phyloP scores from a whole-genome alignment of 495 filamentous ascomycete species.

The Penicillium soppii region DNA sequence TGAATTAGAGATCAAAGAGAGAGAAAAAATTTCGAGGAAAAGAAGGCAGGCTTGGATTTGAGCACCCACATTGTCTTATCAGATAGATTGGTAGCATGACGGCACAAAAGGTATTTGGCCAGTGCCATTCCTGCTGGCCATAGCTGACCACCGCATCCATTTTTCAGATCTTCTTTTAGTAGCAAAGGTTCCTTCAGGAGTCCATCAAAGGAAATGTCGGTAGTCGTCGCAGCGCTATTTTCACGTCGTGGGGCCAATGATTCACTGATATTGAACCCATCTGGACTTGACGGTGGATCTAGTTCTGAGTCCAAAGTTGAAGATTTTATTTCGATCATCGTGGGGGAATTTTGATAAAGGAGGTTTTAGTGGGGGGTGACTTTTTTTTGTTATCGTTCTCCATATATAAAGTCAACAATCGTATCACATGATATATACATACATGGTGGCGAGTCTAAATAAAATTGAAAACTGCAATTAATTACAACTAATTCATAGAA shows the following conservation, averaged over 20 bases:
- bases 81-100: constrained; percentile 57
- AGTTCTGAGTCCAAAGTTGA: neutral
- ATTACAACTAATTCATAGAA: too few relatives aligned
- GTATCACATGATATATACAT: constrained; percentile 4
- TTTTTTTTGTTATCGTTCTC: constrained; percentile 8
- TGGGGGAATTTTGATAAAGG: neutral
- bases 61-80: constrained; percentile 71
- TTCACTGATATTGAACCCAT: constrained; percentile 54
- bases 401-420: too few relatives aligned
- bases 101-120: constrained; percentile 75
- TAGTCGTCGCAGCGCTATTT: constrained; percentile 63
- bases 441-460: too few relatives aligned
- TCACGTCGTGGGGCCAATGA: constrained; percentile 64
- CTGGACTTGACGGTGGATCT: constrained; percentile 25
- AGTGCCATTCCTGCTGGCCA: constrained; percentile 94
- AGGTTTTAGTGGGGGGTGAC: constrained; percentile 5
- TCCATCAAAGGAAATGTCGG: constrained; percentile 67
- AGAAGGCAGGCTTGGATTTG: too few relatives aligned
- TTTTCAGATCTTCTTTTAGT: constrained; percentile 78
- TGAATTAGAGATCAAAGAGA: constrained; percentile 5
- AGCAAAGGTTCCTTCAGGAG: constrained; percentile 66
- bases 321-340: constrained; percentile 2
- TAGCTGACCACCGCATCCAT: constrained; percentile 87
- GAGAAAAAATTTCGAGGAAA: neutral
- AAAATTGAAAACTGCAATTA: too few relatives aligned